Conservation (phyloP, 202 grass and related monocot genomes). For the Alloteropsis angusta region DNA sequence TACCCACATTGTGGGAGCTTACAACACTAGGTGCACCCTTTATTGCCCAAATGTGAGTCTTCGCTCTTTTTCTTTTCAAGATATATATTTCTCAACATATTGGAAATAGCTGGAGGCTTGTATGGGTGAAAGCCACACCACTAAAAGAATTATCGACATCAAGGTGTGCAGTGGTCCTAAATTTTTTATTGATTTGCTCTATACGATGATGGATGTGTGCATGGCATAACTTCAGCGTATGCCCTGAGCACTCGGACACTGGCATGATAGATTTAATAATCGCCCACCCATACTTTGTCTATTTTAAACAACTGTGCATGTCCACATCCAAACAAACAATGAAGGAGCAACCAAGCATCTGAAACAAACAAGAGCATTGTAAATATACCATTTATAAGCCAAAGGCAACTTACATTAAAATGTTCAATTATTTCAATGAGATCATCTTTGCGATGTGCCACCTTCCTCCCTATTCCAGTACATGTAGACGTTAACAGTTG, state of each 20-base stretch:
- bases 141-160: background rate
- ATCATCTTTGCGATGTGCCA: slow-evolving; percentile 74
- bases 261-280: background rate
- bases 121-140: background rate
- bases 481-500: slow-evolving; percentile 14
- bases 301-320: background rate
- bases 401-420: slow-evolving; percentile 80
- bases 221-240: background rate
- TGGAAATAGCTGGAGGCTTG: background rate
- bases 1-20: background rate
- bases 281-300: background rate
- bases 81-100: background rate
- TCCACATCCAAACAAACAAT: background rate
- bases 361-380: background rate
- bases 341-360: background rate
- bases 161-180: background rate
- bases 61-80: background rate
- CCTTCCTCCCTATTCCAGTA: slow-evolving; percentile 59
- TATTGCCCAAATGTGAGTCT: background rate
- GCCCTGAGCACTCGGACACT: background rate
- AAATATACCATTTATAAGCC: background rate
- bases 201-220: background rate
- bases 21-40: background rate
- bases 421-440: slow-evolving; percentile 71
- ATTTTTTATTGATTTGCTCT: background rate